phyloP scores from a whole-genome alignment of 2,329 filamentous ascomycete species.

The Leptographium galeiforme region DNA sequence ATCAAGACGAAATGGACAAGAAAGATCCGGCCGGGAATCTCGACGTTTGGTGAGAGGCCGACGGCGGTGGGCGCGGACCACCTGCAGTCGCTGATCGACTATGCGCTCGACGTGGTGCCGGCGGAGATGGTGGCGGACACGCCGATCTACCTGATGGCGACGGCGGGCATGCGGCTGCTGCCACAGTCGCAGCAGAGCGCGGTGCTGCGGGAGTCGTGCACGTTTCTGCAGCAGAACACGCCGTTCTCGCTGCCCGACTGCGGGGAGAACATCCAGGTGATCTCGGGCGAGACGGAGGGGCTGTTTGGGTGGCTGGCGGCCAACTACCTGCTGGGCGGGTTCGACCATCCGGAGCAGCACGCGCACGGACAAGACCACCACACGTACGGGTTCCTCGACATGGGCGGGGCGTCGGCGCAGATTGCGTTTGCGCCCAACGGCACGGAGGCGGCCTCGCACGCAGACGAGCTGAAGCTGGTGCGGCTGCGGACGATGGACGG shows the following conservation, averaged over 20 bases:
- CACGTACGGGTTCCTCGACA: conserved; percentile 95
- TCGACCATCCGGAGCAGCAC: conserved; percentile 63
- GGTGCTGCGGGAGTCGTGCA: conserved; percentile 66
- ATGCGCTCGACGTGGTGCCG: conserved; percentile 70
- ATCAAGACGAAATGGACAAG: conserved; percentile 80
- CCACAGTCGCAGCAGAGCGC: conserved; percentile 57
- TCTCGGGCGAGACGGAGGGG: conserved; percentile 88
- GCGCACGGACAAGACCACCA: conserved; percentile 77
- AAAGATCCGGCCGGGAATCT: conserved; percentile 89
- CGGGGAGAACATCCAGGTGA: conserved; percentile 78
- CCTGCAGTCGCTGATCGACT: conserved; percentile 63
- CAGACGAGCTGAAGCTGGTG: conserved; percentile 75
- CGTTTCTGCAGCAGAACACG: conserved; percentile 64
- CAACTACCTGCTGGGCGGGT: conserved; percentile 87
- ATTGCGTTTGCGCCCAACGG: conserved; percentile 93
- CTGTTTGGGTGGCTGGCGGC: conserved; percentile 95
- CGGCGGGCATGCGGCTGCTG: conserved; percentile 84
- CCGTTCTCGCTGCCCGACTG: conserved; percentile 84
- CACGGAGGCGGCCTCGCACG: conserved; percentile 81
- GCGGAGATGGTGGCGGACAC: conserved; percentile 65
- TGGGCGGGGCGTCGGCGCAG: conserved; percentile 95
- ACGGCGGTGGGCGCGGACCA: conserved; percentile 70
- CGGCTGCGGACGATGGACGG: conserved; percentile 77
- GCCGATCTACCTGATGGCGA: conserved; percentile 88
- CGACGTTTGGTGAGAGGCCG: conserved; percentile 70